Base-by-base conservation (phyloP, 2,329 filamentous ascomycete species). In the Diplodia scrobiculata region DNA sequence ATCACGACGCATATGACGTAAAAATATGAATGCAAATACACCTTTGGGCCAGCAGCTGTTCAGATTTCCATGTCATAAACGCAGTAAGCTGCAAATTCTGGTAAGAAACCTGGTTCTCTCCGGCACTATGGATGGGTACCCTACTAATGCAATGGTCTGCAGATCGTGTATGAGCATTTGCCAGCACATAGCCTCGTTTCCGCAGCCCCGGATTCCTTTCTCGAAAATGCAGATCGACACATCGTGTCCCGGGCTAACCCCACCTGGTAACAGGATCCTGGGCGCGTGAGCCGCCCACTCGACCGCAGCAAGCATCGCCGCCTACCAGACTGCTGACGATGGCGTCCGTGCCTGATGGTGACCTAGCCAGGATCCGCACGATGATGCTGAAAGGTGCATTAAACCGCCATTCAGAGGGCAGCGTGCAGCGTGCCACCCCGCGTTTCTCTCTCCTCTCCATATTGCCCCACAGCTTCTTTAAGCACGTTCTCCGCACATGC, bases 1-100 rank as follows among this genome's bases (percentile, higher is more conserved):
- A 62, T 27, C 29, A 62, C 58, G 58, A 62, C 14, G 58, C 32
- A 62, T n/a, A 62, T 62, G 58, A 62, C 58, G 45, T 25, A 62
- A 62, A 50, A 29, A 62, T 27, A 29, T 50, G 45, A 45, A 62
- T 59, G 54, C 45, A 45, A 11, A 59, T 59, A 59, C 34, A 45
- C 10, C 27, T 45, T 17, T 21, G 14, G 27, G 50, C 14, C 7
- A 7, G 13, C 21, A 25, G 5, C 13, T 14, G 6, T 32, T 32
- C 29, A 32, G 29, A 32, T 9, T 32, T 9, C 5, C 5, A 45
- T 45, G 41, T 19, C 41, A 45, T 36, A 10, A 36, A 10, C 34
- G 34, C 34, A 11, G 34, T n/a, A 45, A 45, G 41, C 41, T 45
- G 41, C 17, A 45, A 45, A 45, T 10, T 7, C 19, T 19, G 41